Percentiles rank a stretch among this genome's conserved stretches.
These are phyloP conservation scores for Platanus orientalis DNA, from an alignment of 164 flowering plant genomes.

Conservation along the genomic window DNA sequence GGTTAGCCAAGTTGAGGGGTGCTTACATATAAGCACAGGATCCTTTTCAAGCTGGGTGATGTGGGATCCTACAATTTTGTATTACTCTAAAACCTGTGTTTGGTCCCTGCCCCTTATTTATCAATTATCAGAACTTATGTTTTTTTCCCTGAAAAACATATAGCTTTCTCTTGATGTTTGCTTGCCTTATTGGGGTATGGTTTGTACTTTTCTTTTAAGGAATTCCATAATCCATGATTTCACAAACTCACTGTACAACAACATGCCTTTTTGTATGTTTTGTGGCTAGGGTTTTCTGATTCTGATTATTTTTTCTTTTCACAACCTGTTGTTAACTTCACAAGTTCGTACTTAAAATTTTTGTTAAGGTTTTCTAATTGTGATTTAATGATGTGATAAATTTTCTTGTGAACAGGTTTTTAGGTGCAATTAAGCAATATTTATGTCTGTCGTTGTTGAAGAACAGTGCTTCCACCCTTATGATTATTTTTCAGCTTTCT, in stretches of 20 bases:
- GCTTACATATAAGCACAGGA: too few species aligned
- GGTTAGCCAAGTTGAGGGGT: too few species aligned
- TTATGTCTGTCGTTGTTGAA: constrained; percentile 90
- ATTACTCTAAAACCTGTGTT: not conserved
- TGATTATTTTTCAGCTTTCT: constrained; percentile 98
- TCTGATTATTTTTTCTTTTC: constrained; percentile 3
- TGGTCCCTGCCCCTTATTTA: not conserved
- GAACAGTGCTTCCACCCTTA: constrained; percentile 94
- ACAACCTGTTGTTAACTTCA: not conserved
- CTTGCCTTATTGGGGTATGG: not conserved
- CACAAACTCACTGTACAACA: not conserved
- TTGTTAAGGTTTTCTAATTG: not conserved
- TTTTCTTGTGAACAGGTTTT: constrained; percentile 59
- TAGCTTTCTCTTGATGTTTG: too few species aligned
- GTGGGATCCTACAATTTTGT: too few species aligned
- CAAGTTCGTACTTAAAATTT: not conserved
- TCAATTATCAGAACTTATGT: too few species aligned
- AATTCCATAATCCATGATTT: not conserved
- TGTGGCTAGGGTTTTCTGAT: not conserved
- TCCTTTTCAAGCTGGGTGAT: too few species aligned
- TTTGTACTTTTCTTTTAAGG: not conserved
- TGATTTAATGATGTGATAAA: not conserved
- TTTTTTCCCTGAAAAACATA: too few species aligned
- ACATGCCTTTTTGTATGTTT: not conserved
- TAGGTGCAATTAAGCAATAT: constrained; percentile 97